These are phyloP conservation scores for Vigna reflexopilosa DNA, from an alignment of 306 rosid species.

Conservation along the genomic window DNA sequence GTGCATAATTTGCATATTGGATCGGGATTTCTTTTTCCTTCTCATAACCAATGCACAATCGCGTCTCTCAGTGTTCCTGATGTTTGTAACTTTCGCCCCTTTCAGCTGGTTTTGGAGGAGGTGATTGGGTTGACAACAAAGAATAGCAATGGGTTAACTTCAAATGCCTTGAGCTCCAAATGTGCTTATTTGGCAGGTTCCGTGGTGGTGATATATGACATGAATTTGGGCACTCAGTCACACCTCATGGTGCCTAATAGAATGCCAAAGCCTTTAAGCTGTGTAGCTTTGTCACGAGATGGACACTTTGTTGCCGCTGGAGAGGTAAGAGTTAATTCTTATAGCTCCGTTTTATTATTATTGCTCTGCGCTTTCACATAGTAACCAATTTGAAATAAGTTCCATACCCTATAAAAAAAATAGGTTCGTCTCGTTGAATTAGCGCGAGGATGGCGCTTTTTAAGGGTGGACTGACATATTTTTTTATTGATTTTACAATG, in stretches of 20 bases:
- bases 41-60: not conserved
- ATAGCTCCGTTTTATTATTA: slow-evolving; percentile 2
- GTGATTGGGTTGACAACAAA: slow-evolving; percentile 70
- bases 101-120: slow-evolving; percentile 72
- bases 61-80: not conserved
- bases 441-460: slow-evolving; percentile 9
- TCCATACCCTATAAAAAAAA: not conserved
- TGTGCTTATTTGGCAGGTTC: slow-evolving; percentile 73
- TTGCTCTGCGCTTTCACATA: not conserved
- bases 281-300: slow-evolving; percentile 72
- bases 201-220: slow-evolving; percentile 69
- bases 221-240: slow-evolving; percentile 61
- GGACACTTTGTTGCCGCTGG: slow-evolving; percentile 77
- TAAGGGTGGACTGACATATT: not conserved
- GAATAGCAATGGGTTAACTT: slow-evolving; percentile 69
- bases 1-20: not conserved
- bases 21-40: not conserved
- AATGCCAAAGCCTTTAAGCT: slow-evolving; percentile 63
- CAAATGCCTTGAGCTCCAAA: slow-evolving; percentile 49
- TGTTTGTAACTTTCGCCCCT: slow-evolving; percentile 4
- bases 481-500: not conserved
- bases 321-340: slow-evolving; percentile 59
- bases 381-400: slow-evolving; percentile 2
- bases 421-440: slow-evolving; percentile 30
- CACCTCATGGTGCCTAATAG: slow-evolving; percentile 73